phyloP scores from a whole-genome alignment of 257 asterid species.

The Avicennia marina region DNA sequence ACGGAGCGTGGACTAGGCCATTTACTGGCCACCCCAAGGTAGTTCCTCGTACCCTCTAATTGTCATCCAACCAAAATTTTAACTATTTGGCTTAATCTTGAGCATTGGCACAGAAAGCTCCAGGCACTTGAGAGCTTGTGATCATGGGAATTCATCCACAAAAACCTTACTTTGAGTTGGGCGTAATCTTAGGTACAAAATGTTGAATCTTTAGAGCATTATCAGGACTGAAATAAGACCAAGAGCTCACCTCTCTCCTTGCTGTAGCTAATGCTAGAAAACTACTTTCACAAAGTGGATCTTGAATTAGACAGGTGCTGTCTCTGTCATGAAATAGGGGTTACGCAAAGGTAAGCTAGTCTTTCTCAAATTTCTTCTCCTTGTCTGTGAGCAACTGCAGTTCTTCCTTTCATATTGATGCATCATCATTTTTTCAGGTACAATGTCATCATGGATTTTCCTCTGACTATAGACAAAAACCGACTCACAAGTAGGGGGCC shows the following conservation, averaged over 20 bases:
- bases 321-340: conserved; percentile 62
- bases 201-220: background rate
- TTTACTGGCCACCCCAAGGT: conserved; percentile 81
- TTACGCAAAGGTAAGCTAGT: conserved; percentile 39
- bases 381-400: no score
- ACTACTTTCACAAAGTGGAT: conserved; percentile 57
- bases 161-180: conserved; percentile 56
- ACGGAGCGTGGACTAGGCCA: conserved; percentile 57
- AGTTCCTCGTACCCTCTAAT: background rate
- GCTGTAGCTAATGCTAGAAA: conserved; percentile 52
- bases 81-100: background rate
- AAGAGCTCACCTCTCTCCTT: background rate
- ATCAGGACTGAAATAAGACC: background rate
- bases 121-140: conserved; percentile 61
- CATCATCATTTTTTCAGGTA: conserved; percentile 27
- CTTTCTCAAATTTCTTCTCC: no score
- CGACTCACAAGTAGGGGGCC: conserved; percentile 58
- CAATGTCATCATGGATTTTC: conserved; percentile 66
- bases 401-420: background rate
- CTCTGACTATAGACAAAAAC: conserved; percentile 41
- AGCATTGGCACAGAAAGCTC: conserved; percentile 63
- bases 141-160: conserved; percentile 44
- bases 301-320: conserved; percentile 49
- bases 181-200: conserved; percentile 53
- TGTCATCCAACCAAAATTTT: no score